A percentile compares a stretch with the other conserved stretches of the same genome.
Conservation (phyloP, 1,284 basidiomycete genomes). For the Pseudozyma hubeiensis region DNA sequence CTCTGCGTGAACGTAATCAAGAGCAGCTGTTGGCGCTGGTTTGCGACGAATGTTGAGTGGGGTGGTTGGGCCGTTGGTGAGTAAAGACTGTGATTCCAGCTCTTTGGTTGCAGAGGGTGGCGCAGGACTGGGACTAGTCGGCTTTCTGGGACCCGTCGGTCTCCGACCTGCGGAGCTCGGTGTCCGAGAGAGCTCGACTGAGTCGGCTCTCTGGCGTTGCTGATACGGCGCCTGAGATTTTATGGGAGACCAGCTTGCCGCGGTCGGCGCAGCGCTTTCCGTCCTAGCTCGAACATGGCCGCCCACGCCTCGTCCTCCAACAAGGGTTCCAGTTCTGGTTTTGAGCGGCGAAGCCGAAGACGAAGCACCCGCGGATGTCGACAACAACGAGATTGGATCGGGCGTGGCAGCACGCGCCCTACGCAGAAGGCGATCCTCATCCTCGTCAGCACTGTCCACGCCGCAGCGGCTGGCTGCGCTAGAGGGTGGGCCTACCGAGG, state of each 20-base stretch:
- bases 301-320: slow-evolving; percentile 2
- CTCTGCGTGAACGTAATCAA: slow-evolving; percentile 1
- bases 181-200: slow-evolving; percentile 40
- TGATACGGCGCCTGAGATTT: slow-evolving; percentile 27
- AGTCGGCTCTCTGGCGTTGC: slow-evolving; percentile 36
- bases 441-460: slow-evolving; percentile 29
- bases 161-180: slow-evolving; percentile 49
- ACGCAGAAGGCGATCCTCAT: slow-evolving; percentile 6
- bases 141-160: slow-evolving; percentile 45
- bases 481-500: slow-evolving; percentile 39
- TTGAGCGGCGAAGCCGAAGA: slow-evolving; percentile 6
- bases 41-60: slow-evolving; percentile 47
- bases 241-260: slow-evolving; percentile 19
- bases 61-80: slow-evolving; percentile 26
- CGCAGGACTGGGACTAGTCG: slow-evolving; percentile 29
- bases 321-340: background rate
- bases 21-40: slow-evolving; percentile 17
- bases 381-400: slow-evolving; percentile 28
- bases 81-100: slow-evolving; percentile 21
- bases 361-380: slow-evolving; percentile 14
- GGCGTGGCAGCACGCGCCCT: slow-evolving; percentile 32
- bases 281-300: slow-evolving; percentile 31
- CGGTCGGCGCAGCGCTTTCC: slow-evolving; percentile 26
- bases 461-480: slow-evolving; percentile 17
- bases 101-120: slow-evolving; percentile 5